phyloP scores from a whole-genome alignment of 768 basidiomycete genomes.

The Lentinus brumalis region DNA sequence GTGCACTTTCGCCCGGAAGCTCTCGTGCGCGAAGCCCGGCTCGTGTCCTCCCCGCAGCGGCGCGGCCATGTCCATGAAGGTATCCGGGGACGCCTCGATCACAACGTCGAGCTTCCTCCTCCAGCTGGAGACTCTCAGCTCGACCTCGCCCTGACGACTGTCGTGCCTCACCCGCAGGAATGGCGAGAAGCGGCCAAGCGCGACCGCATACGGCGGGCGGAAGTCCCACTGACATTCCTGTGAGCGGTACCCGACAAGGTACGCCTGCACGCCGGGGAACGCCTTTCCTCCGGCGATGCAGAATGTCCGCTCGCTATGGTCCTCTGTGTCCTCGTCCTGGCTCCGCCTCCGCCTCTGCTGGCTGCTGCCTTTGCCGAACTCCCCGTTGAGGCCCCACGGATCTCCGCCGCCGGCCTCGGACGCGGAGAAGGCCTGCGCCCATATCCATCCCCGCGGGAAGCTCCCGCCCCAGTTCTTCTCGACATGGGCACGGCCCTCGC shows the following conservation, averaged over 20 bases:
- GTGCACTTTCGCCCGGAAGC: conserved; percentile 21
- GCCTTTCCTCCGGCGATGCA: conserved; percentile 28
- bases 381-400: too few species aligned
- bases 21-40: conserved; percentile 27
- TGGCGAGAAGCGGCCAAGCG: conserved; percentile 15
- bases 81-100: conserved; percentile 20
- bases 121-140: conserved; percentile 19
- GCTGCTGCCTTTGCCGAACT: neutral
- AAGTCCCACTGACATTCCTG: conserved; percentile 25
- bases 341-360: neutral
- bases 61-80: conserved; percentile 25
- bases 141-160: conserved; percentile 17
- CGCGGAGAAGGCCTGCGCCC: conserved; percentile 23
- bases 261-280: conserved; percentile 25
- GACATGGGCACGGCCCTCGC: conserved; percentile 21
- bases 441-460: conserved; percentile 30
- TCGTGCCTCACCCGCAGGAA: conserved; percentile 23
- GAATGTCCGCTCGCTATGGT: conserved; percentile 9
- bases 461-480: conserved; percentile 33
- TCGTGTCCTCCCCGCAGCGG: conserved; percentile 26
- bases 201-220: conserved; percentile 26
- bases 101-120: conserved; percentile 17
- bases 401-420: neutral
- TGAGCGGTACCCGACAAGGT: conserved; percentile 30
- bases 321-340: neutral